Percentiles rank a stretch among this genome's conserved stretches.
Evolutionary conservation across 1,139 yeast species (phyloP).

Genomic region (Taphrina flavorubra): DNA sequence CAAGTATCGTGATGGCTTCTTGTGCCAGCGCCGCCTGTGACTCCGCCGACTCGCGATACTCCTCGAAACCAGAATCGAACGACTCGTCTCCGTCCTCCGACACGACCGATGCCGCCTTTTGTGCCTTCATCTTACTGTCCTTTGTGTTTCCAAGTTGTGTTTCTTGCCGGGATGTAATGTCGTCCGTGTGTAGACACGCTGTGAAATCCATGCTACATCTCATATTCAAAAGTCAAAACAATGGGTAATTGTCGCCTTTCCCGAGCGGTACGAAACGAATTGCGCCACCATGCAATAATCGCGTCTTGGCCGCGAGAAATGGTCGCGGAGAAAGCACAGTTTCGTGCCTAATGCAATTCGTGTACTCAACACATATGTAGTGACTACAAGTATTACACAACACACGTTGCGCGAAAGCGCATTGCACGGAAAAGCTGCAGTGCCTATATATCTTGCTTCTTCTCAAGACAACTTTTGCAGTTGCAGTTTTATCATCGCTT

Average conservation of each 20-base stretch:
- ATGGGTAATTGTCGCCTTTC: neutral
- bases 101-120: constrained; percentile 22
- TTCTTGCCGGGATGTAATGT: no score
- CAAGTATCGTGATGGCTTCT: constrained; percentile 22
- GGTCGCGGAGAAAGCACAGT: no score
- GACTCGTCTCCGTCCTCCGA: constrained; percentile 24
- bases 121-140: constrained; percentile 1
- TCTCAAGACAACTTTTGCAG: no score
- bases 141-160: neutral
- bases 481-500: no score
- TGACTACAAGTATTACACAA: no score
- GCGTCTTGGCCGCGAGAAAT: constrained; percentile 4
- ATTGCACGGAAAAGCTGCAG: no score
- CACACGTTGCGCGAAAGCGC: no score
- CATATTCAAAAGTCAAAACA: constrained; percentile 15
- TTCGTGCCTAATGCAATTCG: no score
- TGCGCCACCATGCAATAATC: constrained; percentile 21
- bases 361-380: no score
- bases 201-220: neutral
- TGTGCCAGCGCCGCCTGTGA: constrained; percentile 28
- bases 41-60: constrained; percentile 34
- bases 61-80: constrained; percentile 24
- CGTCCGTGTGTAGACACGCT: no score
- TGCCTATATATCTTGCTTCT: no score
- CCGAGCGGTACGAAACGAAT: neutral